A percentile compares a stretch with the other conserved stretches of the same genome.
Evolutionary conservation across 2,329 filamentous ascomycete genomes (phyloP).

Genomic region (Colletotrichum truncatum): DNA sequence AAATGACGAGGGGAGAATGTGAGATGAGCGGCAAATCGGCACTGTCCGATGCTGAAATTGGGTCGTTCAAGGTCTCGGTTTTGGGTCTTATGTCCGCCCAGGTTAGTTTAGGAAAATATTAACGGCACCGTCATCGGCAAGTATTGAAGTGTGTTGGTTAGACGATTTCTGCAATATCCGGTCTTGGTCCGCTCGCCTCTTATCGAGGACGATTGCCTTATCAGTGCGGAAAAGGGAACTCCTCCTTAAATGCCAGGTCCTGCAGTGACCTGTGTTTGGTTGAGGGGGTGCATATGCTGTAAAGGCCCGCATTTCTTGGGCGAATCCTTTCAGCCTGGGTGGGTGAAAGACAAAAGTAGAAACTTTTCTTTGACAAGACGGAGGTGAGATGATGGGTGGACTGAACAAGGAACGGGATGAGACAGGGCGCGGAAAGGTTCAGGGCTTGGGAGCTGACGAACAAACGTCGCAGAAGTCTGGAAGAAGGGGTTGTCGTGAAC

Average conservation of each 20-base stretch:
- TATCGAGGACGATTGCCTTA: constrained; percentile 16
- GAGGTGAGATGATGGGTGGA: background rate
- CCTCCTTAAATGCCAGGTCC: background rate
- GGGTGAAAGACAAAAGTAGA: constrained; percentile 1
- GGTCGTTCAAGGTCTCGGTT: constrained; percentile 2
- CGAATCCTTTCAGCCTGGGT: background rate
- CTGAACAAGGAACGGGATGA: background rate
- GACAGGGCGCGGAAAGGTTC: background rate
- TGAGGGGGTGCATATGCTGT: background rate
- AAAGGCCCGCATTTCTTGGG: constrained; percentile 8
- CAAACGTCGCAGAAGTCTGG: background rate
- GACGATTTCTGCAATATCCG: background rate
- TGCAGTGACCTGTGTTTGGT: background rate
- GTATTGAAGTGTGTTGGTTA: background rate
- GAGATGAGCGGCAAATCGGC: background rate
- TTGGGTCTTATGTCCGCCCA: constrained; percentile 3
- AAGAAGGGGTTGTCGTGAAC: background rate
- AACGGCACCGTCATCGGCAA: background rate
- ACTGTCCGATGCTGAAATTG: background rate
- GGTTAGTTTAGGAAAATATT: background rate
- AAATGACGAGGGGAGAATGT: background rate
- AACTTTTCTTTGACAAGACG: background rate
- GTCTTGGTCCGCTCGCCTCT: background rate
- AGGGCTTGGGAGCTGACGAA: too few species aligned
- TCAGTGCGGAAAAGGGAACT: constrained; percentile 21